Percentiles rank a stretch among this genome's conserved stretches.
phyloP scores from a whole-genome alignment of 2,329 filamentous ascomycete species.

The Thermomyces lanuginosus region DNA sequence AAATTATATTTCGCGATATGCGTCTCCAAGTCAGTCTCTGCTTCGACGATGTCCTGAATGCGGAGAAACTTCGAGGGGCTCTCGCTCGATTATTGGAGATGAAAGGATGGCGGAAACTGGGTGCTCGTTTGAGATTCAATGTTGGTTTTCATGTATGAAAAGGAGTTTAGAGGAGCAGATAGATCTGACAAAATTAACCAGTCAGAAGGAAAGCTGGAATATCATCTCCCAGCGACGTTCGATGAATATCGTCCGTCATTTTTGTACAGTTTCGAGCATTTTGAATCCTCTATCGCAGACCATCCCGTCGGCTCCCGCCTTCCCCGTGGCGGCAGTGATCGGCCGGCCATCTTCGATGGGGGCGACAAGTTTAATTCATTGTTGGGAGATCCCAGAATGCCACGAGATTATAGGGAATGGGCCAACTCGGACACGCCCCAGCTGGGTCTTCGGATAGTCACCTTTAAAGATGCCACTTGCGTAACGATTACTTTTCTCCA shows the following conservation, averaged over 20 bases:
- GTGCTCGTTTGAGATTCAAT: constrained; percentile 28
- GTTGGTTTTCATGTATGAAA: too few relatives aligned
- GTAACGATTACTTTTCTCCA: constrained; percentile 34
- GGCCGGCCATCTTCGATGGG: constrained; percentile 15
- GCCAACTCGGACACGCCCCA: constrained; percentile 29
- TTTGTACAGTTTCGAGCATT: constrained; percentile 22
- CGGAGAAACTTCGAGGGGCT: constrained; percentile 20
- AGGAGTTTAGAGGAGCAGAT: too few relatives aligned
- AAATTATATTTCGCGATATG: constrained; percentile 1
- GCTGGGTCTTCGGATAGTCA: constrained; percentile 33
- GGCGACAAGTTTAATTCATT: constrained; percentile 14
- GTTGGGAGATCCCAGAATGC: too few relatives aligned
- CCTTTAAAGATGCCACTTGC: constrained; percentile 36
- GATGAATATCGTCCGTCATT: constrained; percentile 25
- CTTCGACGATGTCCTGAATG: constrained; percentile 34
- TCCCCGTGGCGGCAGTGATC: constrained; percentile 16
- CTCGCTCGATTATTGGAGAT: constrained; percentile 26
- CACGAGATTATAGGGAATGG: constrained; percentile 23
- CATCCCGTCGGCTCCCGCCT: constrained; percentile 27
- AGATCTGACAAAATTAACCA: too few relatives aligned
- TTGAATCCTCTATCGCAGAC: constrained; percentile 23
- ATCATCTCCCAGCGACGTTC: constrained; percentile 26
- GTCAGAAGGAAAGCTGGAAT: constrained; percentile 20
- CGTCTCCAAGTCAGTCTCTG: constrained; percentile 15
- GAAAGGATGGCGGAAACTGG: constrained; percentile 33